phyloP scores from a whole-genome alignment of 352 stramenopile species.

The Thraustochytrium striatum region DNA sequence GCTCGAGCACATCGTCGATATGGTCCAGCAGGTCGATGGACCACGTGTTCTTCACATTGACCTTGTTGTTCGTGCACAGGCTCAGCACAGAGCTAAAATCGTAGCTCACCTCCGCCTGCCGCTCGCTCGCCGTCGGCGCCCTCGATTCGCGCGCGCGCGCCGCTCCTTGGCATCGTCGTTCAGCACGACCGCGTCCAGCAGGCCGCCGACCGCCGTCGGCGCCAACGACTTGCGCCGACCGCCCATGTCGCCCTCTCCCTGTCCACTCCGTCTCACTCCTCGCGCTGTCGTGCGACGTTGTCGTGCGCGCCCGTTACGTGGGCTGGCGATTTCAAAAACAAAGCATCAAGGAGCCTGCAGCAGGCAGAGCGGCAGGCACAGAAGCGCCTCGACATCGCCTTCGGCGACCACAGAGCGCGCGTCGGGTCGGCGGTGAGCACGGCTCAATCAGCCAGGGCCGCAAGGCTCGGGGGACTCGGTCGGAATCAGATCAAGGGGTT shows the following conservation, averaged over 20 bases:
- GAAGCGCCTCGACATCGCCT: too few relatives aligned
- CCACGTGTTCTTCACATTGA: slow-evolving; percentile 52
- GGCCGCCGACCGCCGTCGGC: background rate
- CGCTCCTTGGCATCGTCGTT: slow-evolving; percentile 12
- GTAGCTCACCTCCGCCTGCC: slow-evolving; percentile 18
- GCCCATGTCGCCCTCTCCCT: background rate
- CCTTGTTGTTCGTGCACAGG: slow-evolving; percentile 48
- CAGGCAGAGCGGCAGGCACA: too few relatives aligned
- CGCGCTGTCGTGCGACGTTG: too few relatives aligned
- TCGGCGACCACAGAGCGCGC: too few relatives aligned
- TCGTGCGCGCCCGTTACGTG: too few relatives aligned
- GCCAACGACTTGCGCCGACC: slow-evolving; percentile 2
- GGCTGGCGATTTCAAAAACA: too few relatives aligned
- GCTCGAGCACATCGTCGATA: slow-evolving; percentile 49
- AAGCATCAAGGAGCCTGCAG: too few relatives aligned
- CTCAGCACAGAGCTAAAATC: slow-evolving; percentile 43
- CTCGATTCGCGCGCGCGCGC: background rate
- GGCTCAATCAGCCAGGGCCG: too few relatives aligned
- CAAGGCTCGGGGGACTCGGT: too few relatives aligned
- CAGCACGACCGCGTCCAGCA: slow-evolving; percentile 11
- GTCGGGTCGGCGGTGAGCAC: too few relatives aligned
- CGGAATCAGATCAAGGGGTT: too few relatives aligned
- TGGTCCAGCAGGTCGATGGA: slow-evolving; percentile 51
- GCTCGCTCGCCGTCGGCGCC: background rate
- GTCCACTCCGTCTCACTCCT: too few relatives aligned